Conservation (phyloP, 2,329 filamentous ascomycete species). For the Tympanopsis confertula region DNA sequence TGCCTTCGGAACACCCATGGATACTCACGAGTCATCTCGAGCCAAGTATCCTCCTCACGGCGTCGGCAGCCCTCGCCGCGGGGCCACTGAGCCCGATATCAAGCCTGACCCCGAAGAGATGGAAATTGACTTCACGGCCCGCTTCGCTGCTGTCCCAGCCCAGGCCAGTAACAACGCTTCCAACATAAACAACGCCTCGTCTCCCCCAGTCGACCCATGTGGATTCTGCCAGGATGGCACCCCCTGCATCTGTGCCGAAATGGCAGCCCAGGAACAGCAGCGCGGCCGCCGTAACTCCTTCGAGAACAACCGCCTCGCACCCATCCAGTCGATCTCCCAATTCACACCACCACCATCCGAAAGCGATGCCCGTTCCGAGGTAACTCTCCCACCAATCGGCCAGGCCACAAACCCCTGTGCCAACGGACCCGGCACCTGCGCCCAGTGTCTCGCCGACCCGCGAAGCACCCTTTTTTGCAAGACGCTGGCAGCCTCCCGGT, state of each 20-base stretch:
- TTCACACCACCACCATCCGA: slow-evolving; percentile 1
- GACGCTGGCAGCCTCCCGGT: neutral
- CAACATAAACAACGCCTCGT: slow-evolving; percentile 11
- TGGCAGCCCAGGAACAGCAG: slow-evolving; percentile 13
- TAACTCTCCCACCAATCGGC: slow-evolving; percentile 23
- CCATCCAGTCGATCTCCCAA: neutral
- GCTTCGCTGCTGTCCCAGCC: slow-evolving; percentile 37
- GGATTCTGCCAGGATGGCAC: slow-evolving; percentile 76
- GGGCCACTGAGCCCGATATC: neutral
- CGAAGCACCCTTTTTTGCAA: slow-evolving; percentile 69
- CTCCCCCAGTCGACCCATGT: slow-evolving; percentile 46
- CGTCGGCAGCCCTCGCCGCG: too few relatives aligned
- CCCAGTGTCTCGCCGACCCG: slow-evolving; percentile 67
- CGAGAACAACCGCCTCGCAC: slow-evolving; percentile 1
- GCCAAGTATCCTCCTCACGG: too few relatives aligned
- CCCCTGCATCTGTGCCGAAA: slow-evolving; percentile 70
- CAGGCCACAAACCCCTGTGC: slow-evolving; percentile 37
- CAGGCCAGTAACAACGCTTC: slow-evolving; percentile 3
- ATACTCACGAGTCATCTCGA: neutral
- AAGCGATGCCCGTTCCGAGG: slow-evolving; percentile 10
- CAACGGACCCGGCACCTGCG: slow-evolving; percentile 67
- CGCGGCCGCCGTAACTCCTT: slow-evolving; percentile 1
- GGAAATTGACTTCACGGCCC: slow-evolving; percentile 39
- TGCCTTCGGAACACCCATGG: neutral
- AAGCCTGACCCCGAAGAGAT: slow-evolving; percentile 1